These are phyloP conservation scores for Lactifluus pinguis DNA, from an alignment of 768 basidiomycete genomes.

Conservation along the genomic window DNA sequence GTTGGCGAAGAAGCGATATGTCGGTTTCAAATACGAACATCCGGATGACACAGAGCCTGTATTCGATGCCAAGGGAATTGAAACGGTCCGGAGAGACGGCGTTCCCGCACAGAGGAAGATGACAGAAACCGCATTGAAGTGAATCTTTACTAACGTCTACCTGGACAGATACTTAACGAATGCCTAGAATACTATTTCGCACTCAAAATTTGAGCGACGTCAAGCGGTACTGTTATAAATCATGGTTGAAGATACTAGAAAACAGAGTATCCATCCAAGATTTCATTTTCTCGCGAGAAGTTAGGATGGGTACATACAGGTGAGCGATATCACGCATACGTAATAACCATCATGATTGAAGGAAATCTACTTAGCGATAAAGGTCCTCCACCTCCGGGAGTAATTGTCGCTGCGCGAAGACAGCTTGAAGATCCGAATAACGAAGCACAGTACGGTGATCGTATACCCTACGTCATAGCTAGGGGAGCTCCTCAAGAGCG, in stretches of 20 bases:
- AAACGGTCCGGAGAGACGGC: slow-evolving; percentile 90
- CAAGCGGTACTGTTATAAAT: slow-evolving; percentile 77
- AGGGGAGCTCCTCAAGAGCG: slow-evolving; percentile 52
- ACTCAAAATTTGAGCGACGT: slow-evolving; percentile 82
- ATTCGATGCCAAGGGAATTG: slow-evolving; percentile 97
- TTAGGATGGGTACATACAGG: slow-evolving; percentile 91
- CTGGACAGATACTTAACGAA: slow-evolving; percentile 1
- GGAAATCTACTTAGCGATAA: slow-evolving; percentile 48
- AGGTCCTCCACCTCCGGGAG: slow-evolving; percentile 86
- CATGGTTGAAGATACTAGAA: slow-evolving; percentile 79
- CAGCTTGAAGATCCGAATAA: slow-evolving; percentile 67
- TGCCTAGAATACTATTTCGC: slow-evolving; percentile 73
- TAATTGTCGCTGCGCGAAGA: slow-evolving; percentile 69
- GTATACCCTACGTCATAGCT: slow-evolving; percentile 84
- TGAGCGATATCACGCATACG: slow-evolving; percentile 24
- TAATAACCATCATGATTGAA: neutral
- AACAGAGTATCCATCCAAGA: slow-evolving; percentile 81
- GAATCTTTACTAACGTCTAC: neutral
- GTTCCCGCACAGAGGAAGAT: slow-evolving; percentile 88
- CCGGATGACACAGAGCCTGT: slow-evolving; percentile 67
- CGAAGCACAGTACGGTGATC: slow-evolving; percentile 88
- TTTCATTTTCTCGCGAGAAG: slow-evolving; percentile 92
- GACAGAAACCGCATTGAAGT: slow-evolving; percentile 87
- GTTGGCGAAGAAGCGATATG: slow-evolving; percentile 98
- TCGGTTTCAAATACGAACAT: slow-evolving; percentile 90